Base-by-base conservation (phyloP, 352 stramenopile species). In the Globisporangium lucens region DNA sequence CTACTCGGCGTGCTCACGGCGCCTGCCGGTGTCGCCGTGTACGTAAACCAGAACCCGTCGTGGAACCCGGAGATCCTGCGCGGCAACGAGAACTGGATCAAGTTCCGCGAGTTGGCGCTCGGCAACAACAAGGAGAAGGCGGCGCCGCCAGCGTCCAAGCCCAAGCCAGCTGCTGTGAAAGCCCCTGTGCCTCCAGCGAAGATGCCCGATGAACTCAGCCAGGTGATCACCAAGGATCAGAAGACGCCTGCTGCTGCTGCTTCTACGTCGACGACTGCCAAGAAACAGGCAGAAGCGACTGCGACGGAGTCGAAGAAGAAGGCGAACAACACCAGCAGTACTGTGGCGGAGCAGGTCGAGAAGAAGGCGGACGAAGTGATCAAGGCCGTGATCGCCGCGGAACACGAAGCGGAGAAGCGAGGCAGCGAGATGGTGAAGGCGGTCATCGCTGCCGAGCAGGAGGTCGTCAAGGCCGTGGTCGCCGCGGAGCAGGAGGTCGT, bases 21-120 rank as follows among this genome's bases (percentile, higher is more conserved):
- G 22, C 82, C 87, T 6, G 78, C 75, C 2, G 85, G 73, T 27
- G 76, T 73, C 10, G 82, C 79, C 1, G 76, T 90, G 66, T 94
- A 93, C 67, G 71, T 93, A 24, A 86, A 87, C 59, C 76, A 91
- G 72, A 90, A 94, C 72, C 87, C 85, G 41, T 60, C 88, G 49
- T 94, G 86, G 82, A 94, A 94, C 70, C 87, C 87, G 27, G 72
- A 78, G 24, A 41, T 73, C 51, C 69, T 94, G 43, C 75, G 77
- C 46, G 75, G 84, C 41, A 80, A 94, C 65, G 73, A 76, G 46
- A 80, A 81, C 33, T 94, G 85, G 81, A 71, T 89, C 61, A 80
- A 84, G 68, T 92, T 94, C 75, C 86, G 86, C 27, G 80, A 90
- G 67, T 65, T 91, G 46, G 82, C 90, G 68, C 79, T 94, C 53